Conservation (phyloP, 495 filamentous ascomycete genomes). For the Staphylotrichum longicolle region DNA sequence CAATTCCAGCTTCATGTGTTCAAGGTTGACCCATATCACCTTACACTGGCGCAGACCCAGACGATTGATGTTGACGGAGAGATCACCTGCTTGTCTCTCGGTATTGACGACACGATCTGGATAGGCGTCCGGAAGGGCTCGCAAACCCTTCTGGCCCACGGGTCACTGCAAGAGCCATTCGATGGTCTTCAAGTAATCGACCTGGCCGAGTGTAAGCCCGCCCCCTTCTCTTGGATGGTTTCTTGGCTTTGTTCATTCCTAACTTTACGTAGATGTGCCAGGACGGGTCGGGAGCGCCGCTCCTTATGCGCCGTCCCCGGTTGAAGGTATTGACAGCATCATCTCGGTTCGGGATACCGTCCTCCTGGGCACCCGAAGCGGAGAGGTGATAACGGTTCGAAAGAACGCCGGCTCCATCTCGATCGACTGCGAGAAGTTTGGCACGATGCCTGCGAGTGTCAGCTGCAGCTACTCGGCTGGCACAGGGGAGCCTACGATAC, state of each 20-base stretch:
- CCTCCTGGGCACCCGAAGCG: slow-evolving; percentile 43
- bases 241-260: neutral
- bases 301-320: neutral
- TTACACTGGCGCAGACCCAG: slow-evolving; percentile 21
- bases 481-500: slow-evolving; percentile 17
- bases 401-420: slow-evolving; percentile 3
- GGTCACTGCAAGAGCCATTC: slow-evolving; percentile 16
- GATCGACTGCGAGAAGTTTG: slow-evolving; percentile 30
- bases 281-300: no score
- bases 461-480: slow-evolving; percentile 15
- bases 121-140: slow-evolving; percentile 33
- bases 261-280: slow-evolving; percentile 17
- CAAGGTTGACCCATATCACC: slow-evolving; percentile 22
- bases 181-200: slow-evolving; percentile 4
- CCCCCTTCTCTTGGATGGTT: neutral
- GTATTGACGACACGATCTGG: slow-evolving; percentile 27
- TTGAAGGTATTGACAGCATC: slow-evolving; percentile 42
- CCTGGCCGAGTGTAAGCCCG: slow-evolving; percentile 25
- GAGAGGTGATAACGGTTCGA: slow-evolving; percentile 42
- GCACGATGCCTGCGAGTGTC: slow-evolving; percentile 27
- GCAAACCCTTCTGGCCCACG: slow-evolving; percentile 30
- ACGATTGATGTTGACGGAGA: slow-evolving; percentile 38
- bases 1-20: slow-evolving; percentile 38
- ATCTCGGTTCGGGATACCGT: slow-evolving; percentile 26
- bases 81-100: slow-evolving; percentile 41